These are phyloP conservation scores for Aphanocladium album DNA, from an alignment of 2,329 filamentous ascomycete species.

Conservation along the genomic window DNA sequence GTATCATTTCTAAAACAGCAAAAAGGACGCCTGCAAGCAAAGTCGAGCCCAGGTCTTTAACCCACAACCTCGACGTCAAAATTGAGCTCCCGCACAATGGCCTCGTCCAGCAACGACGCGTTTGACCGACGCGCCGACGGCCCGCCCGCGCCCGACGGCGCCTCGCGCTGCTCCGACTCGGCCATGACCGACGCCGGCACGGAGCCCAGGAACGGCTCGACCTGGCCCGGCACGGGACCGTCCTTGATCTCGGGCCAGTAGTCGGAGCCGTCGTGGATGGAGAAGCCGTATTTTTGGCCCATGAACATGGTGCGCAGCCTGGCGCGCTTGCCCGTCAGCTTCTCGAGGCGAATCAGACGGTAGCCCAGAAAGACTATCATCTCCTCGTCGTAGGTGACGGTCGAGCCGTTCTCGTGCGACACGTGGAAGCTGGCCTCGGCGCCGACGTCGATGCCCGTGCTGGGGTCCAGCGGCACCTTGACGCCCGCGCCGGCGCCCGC, in stretches of 20 bases:
- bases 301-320: slow-evolving; percentile 35
- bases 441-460: slow-evolving; percentile 17
- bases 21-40: background rate
- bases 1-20: background rate
- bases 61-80: slow-evolving; percentile 16
- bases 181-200: background rate
- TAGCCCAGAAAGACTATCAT: slow-evolving; percentile 26
- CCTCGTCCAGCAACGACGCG: slow-evolving; percentile 11
- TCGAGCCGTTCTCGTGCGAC: slow-evolving; percentile 20
- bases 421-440: slow-evolving; percentile 17
- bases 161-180: background rate
- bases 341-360: slow-evolving; percentile 23
- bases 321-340: slow-evolving; percentile 22
- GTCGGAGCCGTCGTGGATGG: slow-evolving; percentile 22
- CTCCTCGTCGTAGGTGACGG: slow-evolving; percentile 23
- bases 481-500: slow-evolving; percentile 16
- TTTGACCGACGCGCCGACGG: background rate
- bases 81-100: slow-evolving; percentile 15
- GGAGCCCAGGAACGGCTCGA: slow-evolving; percentile 18
- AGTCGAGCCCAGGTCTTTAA: background rate
- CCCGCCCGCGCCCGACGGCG: slow-evolving; percentile 11
- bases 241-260: slow-evolving; percentile 24
- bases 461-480: slow-evolving; percentile 19
- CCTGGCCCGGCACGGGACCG: slow-evolving; percentile 20
- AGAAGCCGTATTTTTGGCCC: slow-evolving; percentile 36